phyloP scores from a whole-genome alignment of 306 rosid species.

The apple (Malus domestica) region ASM211411v1 NC_041789.1:18590501-18591000 shows the following conservation, averaged over 20 bases:
- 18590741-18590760: constrained; percentile 1
- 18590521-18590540: background rate
- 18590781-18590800: background rate
- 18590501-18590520: background rate
- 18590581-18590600: background rate
- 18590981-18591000: background rate
- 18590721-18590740: constrained; percentile 49
- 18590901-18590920: constrained; percentile 95
- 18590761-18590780: background rate
- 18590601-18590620: background rate
- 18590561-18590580: background rate
- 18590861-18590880: constrained; percentile 85
- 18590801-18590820: constrained; percentile 61
- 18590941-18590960: constrained; percentile 38
- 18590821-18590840: constrained; percentile 95
- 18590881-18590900: constrained; percentile 90
- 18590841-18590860: constrained; percentile 90
- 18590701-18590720: constrained; percentile 79
- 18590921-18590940: constrained; percentile 69
- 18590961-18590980: constrained; percentile 9
- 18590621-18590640: constrained; percentile 61
- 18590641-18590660: constrained; percentile 44
- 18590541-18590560: background rate
- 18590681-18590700: constrained; percentile 48
- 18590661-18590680: constrained; percentile 54